These are phyloP conservation scores for Sphenostylis stenocarpa DNA, from an alignment of 306 rosid genomes.

Conservation along the genomic window DNA sequence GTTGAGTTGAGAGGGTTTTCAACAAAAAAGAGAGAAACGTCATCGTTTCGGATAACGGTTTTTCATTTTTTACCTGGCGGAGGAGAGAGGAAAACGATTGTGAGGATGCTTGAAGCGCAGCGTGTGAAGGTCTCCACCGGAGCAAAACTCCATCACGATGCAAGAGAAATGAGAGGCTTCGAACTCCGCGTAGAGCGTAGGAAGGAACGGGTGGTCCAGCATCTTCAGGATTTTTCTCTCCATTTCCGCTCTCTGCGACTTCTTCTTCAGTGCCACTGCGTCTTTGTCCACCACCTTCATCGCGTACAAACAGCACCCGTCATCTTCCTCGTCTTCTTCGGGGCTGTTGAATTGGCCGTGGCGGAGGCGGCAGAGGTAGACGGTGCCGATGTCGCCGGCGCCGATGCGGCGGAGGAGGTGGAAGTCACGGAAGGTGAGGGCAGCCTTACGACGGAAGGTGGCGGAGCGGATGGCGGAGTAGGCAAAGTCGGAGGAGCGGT, in stretches of 20 bases:
- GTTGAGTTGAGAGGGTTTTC: too few relatives aligned
- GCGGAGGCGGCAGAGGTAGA: slow-evolving; percentile 74
- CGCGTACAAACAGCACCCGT: slow-evolving; percentile 55
- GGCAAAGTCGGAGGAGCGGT: slow-evolving; percentile 88
- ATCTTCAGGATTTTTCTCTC: slow-evolving; percentile 85
- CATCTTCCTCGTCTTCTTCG: slow-evolving; percentile 16
- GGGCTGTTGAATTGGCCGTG: not conserved
- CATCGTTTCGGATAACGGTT: slow-evolving; percentile 11
- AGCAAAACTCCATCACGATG: slow-evolving; percentile 96
- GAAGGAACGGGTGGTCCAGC: slow-evolving; percentile 93
- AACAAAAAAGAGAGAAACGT: not conserved
- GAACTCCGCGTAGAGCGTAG: slow-evolving; percentile 90
- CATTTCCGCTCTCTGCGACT: slow-evolving; percentile 81
- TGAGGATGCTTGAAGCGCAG: slow-evolving; percentile 71
- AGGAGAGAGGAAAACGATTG: slow-evolving; percentile 69
- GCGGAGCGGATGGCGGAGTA: slow-evolving; percentile 88
- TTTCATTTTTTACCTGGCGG: slow-evolving; percentile 63
- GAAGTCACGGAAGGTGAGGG: slow-evolving; percentile 82
- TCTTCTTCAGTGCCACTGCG: slow-evolving; percentile 78
- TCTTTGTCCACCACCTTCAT: slow-evolving; percentile 97
- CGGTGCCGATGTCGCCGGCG: slow-evolving; percentile 90
- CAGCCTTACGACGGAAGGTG: slow-evolving; percentile 50
- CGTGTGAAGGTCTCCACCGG: slow-evolving; percentile 96
- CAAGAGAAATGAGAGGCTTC: slow-evolving; percentile 94
- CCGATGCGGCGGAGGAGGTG: slow-evolving; percentile 79